Evolutionary conservation across 1,139 yeast species (phyloP), one percentile per base, ranked within the genome.

Genomic region (Williopsis jadinii): DNA sequence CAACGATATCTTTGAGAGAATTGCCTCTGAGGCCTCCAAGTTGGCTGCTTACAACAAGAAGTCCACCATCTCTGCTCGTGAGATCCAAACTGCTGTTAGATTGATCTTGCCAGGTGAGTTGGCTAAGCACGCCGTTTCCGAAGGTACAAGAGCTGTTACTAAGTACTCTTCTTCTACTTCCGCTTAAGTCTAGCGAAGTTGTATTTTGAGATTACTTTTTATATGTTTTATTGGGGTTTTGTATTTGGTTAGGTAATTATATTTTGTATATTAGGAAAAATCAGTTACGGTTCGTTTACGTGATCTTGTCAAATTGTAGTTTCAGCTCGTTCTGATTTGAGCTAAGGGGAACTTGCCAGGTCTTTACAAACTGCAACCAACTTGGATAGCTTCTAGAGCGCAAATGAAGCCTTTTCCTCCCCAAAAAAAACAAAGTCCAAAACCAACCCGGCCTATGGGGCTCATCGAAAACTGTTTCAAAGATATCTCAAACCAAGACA

Each of bases 141-240:
- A 92, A 76, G 97, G 98, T 80, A 92, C 98, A 64, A 90, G 97
- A 84, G 97, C 98, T 71, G 97, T 92, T 63, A 90, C 98, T 73
- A 92, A 92, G 81, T 92, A 92, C 83, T 88, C 97, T 66, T 86
- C 96, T 66, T 83, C 90, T 50, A 75, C 82, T 60, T 62, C 70
- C 44, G 70, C 70, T 63, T 67, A 42, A 45, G 44, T 13, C 24
- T 27, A 19, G 28, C 24, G 11, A 12, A 10, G 19, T 12, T 19
- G 15, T 19, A 8, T 32, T 32, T 32, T 19, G 29, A 14, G 38
- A 30, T 36, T 30, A 36, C 38, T 36, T 24, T 41, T 36, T 47
- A 47, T 43, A 50, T 49, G 51, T 49, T 45, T 50, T 46, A 49
- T 51, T 48, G 53, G 55, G 55, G 48, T 52, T 49, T 48, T 46